Base-by-base conservation (phyloP, 768 basidiomycete genomes). In the Phaeotremella fagi region DNA sequence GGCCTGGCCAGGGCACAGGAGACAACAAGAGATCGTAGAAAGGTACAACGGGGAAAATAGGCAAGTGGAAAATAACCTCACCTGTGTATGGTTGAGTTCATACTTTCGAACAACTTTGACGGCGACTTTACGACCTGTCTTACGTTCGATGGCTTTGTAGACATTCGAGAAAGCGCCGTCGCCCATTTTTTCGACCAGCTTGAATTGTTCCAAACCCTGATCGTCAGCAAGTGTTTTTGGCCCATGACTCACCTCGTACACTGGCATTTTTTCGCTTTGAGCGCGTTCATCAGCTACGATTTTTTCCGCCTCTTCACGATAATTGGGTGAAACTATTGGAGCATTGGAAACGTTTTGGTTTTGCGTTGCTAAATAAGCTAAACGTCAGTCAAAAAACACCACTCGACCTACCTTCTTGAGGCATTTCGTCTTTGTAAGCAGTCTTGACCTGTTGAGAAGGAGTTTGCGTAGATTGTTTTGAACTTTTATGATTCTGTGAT, bases 141-240 rank as follows among this genome's bases (percentile, higher is more conserved):
- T 77, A 44, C 82, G 79, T 71, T 97, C 87, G 50, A 86, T 64
- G 14, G 90, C 94, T 72, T 88, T 88, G 80, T 94, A 99, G 7
- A 99, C 94, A 70, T 95, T 90, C n/a, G 92, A 97, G 74, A 99
- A 99, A 37, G 94, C 94, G 55, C 94, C 94, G 66, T 77, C 76
- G 26, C 76, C 76, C 76, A 77, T 77, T 64, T 77, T 77, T 49
- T 72, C 71, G 33, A 74, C 65, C 4, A 71, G 53, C 85, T 88
- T 65, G 36, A 63, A 67, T 27, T 55, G 61, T 53, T 74, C 72
- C 35, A 74, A 42, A 31, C 72, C 72, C 70, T 73, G 49, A 12
- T 48, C 16, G 20, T 27, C 31, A 37, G 20, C 23, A 12, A 6
- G 24, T 37, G 24, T 27, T 5, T 11, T 38, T 4, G 20, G 42